Evolutionary conservation across 2,329 filamentous ascomycete species (phyloP).

Genomic region (Fusarium brachygibbosum): DNA sequence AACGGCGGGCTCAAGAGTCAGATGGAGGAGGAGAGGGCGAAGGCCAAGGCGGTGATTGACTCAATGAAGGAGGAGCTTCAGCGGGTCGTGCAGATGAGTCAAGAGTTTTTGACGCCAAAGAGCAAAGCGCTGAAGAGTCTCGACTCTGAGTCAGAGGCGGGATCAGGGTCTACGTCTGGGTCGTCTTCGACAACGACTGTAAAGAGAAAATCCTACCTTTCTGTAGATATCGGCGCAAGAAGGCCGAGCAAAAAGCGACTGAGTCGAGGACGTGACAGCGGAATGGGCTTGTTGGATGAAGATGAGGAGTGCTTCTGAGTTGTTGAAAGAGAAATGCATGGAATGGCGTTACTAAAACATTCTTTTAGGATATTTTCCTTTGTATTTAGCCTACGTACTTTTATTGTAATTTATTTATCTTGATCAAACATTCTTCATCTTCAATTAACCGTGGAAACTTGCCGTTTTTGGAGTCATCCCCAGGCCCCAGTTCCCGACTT

Average conservation of each 20-base stretch:
- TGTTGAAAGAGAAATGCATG: not conserved
- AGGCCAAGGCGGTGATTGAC: slow-evolving; percentile 62
- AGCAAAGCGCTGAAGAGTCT: slow-evolving; percentile 30
- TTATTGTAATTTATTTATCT: not conserved
- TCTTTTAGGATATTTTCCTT: slow-evolving; percentile 30
- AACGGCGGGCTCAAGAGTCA: slow-evolving; percentile 57
- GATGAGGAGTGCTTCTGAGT: slow-evolving; percentile 57
- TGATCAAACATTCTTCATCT: not conserved
- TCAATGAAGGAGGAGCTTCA: slow-evolving; percentile 66
- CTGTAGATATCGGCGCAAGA: not conserved
- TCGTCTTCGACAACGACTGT: not conserved
- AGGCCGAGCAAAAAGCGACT: not conserved
- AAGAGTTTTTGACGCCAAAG: slow-evolving; percentile 58
- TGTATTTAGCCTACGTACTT: slow-evolving; percentile 41
- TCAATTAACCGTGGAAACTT: slow-evolving; percentile 56
- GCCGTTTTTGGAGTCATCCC: slow-evolving; percentile 1
- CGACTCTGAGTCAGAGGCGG: not conserved
- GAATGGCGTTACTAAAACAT: not conserved
- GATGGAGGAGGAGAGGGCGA: slow-evolving; percentile 56
- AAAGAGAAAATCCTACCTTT: not conserved
- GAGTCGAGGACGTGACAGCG: slow-evolving; percentile 63
- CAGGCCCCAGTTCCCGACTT: not conserved
- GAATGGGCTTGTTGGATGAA: slow-evolving; percentile 68
- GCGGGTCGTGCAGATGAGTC: slow-evolving; percentile 61
- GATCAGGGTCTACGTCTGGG: not conserved